Percentiles rank a stretch among this genome's conserved stretches.
These are phyloP conservation scores for Licmophora abbreviata DNA, from an alignment of 108 stramenopile genomes.

Conservation along the genomic window DNA sequence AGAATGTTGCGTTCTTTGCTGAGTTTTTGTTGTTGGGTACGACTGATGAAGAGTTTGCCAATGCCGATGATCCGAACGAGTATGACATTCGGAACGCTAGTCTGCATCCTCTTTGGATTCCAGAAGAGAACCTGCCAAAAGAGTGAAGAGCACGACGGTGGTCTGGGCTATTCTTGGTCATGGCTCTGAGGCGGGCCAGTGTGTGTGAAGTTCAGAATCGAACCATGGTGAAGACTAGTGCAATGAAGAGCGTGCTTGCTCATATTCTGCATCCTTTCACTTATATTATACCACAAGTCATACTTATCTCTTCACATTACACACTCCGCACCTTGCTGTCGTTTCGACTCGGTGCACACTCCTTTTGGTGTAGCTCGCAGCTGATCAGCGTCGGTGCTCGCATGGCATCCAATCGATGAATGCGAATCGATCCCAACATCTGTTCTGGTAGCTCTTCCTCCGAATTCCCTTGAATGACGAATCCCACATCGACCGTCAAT, in stretches of 20 bases:
- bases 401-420: slow-evolving; percentile 75
- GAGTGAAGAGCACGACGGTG: too few species aligned
- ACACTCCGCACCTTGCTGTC: too few species aligned
- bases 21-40: slow-evolving; percentile 21
- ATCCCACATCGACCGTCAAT: slow-evolving; percentile 80
- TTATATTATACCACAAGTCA: too few species aligned
- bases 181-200: too few species aligned
- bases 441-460: slow-evolving; percentile 77
- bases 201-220: too few species aligned
- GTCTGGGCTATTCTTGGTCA: too few species aligned
- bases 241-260: too few species aligned
- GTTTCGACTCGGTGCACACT: too few species aligned
- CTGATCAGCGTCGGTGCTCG: background rate
- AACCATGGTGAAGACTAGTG: too few species aligned
- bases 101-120: slow-evolving; percentile 10
- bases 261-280: too few species aligned
- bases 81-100: slow-evolving; percentile 13
- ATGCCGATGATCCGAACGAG: slow-evolving; percentile 12
- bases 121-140: slow-evolving; percentile 4
- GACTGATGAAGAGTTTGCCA: slow-evolving; percentile 23
- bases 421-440: slow-evolving; percentile 68
- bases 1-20: slow-evolving; percentile 27
- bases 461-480: slow-evolving; percentile 73
- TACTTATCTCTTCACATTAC: too few species aligned
- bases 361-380: too few species aligned